A percentile compares a stretch with the other conserved stretches of the same genome.
Conservation (phyloP, 768 basidiomycete species). For the Kwoniella pini region DNA sequence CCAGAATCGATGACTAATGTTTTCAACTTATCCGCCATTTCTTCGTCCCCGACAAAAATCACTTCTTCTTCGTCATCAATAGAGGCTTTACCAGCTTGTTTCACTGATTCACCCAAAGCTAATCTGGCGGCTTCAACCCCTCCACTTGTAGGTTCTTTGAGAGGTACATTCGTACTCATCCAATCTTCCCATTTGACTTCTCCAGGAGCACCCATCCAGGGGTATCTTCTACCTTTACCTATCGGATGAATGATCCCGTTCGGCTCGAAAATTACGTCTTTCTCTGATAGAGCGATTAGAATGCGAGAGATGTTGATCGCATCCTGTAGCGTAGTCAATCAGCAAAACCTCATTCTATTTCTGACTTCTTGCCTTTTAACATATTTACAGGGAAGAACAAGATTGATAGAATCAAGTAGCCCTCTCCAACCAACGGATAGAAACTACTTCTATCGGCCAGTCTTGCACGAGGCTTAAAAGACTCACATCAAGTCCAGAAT, state of each 20-base stretch:
- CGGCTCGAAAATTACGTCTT: slow-evolving; percentile 68
- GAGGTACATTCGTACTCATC: slow-evolving; percentile 15
- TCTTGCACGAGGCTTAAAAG: neutral
- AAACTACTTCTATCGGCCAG: neutral
- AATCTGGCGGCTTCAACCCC: slow-evolving; percentile 3
- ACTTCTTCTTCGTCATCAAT: neutral
- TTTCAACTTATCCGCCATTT: neutral
- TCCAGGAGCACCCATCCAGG: slow-evolving; percentile 51
- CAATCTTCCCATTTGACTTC: slow-evolving; percentile 46
- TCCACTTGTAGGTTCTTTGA: slow-evolving; percentile 4
- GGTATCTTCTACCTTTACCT: slow-evolving; percentile 29
- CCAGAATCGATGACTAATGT: neutral
- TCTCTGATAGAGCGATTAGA: slow-evolving; percentile 71
- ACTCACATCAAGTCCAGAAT: slow-evolving; percentile 86
- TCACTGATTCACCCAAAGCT: neutral
- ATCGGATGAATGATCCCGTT: slow-evolving; percentile 57
- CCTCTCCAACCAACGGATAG: no score
- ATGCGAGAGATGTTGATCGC: slow-evolving; percentile 85
- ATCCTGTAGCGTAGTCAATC: slow-evolving; percentile 62
- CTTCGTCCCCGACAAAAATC: neutral
- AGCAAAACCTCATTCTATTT: no score
- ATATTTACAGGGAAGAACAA: no score
- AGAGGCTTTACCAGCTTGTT: neutral
- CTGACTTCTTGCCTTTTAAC: no score
- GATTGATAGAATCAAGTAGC: no score